phyloP scores from a whole-genome alignment of 805 yeast species.

The Kregervanrija fluxuum region DNA sequence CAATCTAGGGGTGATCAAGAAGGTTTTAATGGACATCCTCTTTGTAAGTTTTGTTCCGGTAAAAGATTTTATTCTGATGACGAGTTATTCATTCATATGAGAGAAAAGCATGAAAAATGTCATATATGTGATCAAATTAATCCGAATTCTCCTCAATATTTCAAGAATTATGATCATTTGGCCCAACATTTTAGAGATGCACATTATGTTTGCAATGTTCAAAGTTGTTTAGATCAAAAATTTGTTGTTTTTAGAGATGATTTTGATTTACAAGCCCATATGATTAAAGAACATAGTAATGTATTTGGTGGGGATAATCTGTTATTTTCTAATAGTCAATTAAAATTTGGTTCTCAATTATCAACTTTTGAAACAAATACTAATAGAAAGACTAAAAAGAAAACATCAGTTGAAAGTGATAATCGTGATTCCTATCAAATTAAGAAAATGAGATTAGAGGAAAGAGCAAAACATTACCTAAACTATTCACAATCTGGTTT shows the following conservation, averaged over 20 bases:
- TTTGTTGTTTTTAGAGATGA: constrained; percentile 90
- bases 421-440: constrained; percentile 35
- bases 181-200: constrained; percentile 64
- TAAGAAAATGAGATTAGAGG: constrained; percentile 62
- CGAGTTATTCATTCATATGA: constrained; percentile 73
- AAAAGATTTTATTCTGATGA: constrained; percentile 81
- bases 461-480: constrained; percentile 76
- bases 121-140: constrained; percentile 75
- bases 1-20: constrained; percentile 63
- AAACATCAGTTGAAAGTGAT: constrained; percentile 12
- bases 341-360: constrained; percentile 32
- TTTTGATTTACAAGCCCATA: constrained; percentile 80
- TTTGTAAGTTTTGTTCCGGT: constrained; percentile 72
- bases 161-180: constrained; percentile 65
- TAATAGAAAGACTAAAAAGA: constrained; percentile 11
- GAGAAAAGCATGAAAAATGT: constrained; percentile 83
- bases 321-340: constrained; percentile 24
- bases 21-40: constrained; percentile 87
- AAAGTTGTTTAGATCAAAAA: constrained; percentile 74
- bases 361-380: constrained; percentile 42
- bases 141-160: constrained; percentile 62
- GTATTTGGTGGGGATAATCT: constrained; percentile 39
- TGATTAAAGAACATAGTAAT: constrained; percentile 73
- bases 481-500: constrained; percentile 43
- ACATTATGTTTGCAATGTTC: constrained; percentile 76